A percentile compares a stretch with the other conserved stretches of the same genome.
Conservation (phyloP, 2,329 filamentous ascomycete genomes). For the Parascedosporium putredinis region DNA sequence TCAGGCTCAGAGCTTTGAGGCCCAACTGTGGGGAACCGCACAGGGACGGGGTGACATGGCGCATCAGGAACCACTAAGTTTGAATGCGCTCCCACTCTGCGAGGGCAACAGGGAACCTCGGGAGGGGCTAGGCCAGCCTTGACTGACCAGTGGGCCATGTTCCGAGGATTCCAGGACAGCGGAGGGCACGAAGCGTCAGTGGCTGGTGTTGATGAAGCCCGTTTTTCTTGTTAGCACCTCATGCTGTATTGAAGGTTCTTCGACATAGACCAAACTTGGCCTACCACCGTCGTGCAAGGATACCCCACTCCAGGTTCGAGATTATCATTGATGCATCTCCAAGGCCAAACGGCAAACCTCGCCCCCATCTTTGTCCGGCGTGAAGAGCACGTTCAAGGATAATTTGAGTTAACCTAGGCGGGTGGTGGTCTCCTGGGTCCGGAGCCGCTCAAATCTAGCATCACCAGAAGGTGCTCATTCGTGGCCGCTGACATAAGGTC, state of each 20-base stretch:
- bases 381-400: not conserved
- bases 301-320: not conserved
- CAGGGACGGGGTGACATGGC: slow-evolving; percentile 1
- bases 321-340: no score
- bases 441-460: not conserved
- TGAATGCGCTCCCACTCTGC: no score
- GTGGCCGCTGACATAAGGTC: not conserved
- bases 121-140: no score
- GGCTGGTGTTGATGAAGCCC: not conserved
- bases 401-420: not conserved
- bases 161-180: not conserved
- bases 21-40: slow-evolving; percentile 2
- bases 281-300: not conserved
- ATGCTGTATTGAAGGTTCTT: no score
- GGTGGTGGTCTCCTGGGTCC: not conserved
- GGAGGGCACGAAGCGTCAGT: not conserved
- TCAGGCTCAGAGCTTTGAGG: not conserved
- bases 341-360: no score
- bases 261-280: not conserved
- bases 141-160: no score
- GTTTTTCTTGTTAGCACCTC: no score
- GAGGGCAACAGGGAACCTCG: not conserved
- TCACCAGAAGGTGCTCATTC: not conserved
- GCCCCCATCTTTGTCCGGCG: not conserved
- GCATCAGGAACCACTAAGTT: not conserved